A percentile compares a stretch with the other conserved stretches of the same genome.
These are phyloP conservation scores for Fusarium sublunatum DNA, from an alignment of 2,329 filamentous ascomycete species.

Conservation along the genomic window DNA sequence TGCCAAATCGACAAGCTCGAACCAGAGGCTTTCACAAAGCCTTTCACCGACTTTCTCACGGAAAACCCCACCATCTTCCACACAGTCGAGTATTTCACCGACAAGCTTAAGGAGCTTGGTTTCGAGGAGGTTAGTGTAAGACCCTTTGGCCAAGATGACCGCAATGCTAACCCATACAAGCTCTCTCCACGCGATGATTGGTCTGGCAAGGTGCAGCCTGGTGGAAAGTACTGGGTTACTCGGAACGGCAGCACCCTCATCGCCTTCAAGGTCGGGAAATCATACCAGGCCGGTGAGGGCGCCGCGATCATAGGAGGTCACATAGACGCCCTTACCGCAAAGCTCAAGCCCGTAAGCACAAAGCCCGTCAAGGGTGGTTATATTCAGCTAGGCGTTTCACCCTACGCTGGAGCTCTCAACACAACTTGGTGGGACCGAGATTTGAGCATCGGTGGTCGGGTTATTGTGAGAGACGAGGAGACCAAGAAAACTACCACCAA, in stretches of 20 bases:
- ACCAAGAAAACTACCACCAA: conserved; percentile 81
- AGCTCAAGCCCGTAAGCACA: conserved; percentile 89
- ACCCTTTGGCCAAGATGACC: neutral
- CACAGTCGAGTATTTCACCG: conserved; percentile 81
- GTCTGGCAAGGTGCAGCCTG: conserved; percentile 75
- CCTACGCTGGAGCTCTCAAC: conserved; percentile 89
- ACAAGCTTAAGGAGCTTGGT: conserved; percentile 76
- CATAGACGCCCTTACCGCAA: conserved; percentile 90
- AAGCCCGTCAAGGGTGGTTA: conserved; percentile 88
- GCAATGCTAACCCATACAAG: conserved; percentile 52
- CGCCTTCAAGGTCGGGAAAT: conserved; percentile 83
- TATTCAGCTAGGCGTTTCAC: conserved; percentile 88
- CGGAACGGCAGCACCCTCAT: conserved; percentile 89
- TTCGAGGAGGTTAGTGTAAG: conserved; percentile 71
- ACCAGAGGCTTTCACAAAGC: conserved; percentile 78
- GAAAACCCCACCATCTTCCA: conserved; percentile 96
- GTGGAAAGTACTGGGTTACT: conserved; percentile 89
- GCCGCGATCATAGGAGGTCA: conserved; percentile 91
- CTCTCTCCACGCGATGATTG: conserved; percentile 84
- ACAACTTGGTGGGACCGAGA: conserved; percentile 98
- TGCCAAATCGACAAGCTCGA: conserved; percentile 55
- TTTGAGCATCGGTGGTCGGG: conserved; percentile 87
- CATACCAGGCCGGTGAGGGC: conserved; percentile 86
- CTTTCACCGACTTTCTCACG: conserved; percentile 88
- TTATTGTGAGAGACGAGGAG: conserved; percentile 79